Evolutionary conservation across 164 flowering plant genomes (phyloP).

Genomic region (Piper betle): DNA sequence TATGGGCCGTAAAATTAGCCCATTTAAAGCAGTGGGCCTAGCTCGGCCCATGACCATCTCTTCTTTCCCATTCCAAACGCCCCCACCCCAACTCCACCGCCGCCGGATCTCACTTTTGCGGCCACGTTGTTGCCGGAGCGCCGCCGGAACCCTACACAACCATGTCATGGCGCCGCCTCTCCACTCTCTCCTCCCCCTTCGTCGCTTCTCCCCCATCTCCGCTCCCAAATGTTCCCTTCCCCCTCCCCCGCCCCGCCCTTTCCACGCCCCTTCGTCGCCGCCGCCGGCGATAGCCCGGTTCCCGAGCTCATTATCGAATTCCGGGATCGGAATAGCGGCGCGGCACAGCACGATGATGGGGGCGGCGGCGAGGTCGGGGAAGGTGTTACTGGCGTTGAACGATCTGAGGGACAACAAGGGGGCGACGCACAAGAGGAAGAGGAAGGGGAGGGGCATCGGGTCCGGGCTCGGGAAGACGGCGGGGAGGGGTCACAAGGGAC

Average conservation of each 20-base stretch:
- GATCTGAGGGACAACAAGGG: conserved; percentile 66
- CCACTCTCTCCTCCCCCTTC: neutral
- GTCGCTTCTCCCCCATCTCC: neutral
- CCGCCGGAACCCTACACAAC: no score
- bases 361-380: conserved; percentile 1
- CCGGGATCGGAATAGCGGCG: neutral
- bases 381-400: conserved; percentile 47
- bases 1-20: no score
- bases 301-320: neutral
- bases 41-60: no score
- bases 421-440: conserved; percentile 73
- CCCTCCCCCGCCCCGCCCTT: neutral
- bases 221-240: neutral
- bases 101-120: no score
- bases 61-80: no score
- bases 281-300: neutral
- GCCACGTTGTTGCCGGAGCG: no score
- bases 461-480: conserved; percentile 95
- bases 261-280: neutral
- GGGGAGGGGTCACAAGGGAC: conserved; percentile 90
- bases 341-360: neutral
- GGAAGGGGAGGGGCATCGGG: conserved; percentile 95
- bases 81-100: no score
- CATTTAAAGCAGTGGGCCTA: no score
- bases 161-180: neutral